Percentiles rank a stretch among this genome's conserved stretches.
These are phyloP conservation scores for Zelonia costaricensis DNA, from an alignment of 208 protist species.

Conservation along the genomic window DNA sequence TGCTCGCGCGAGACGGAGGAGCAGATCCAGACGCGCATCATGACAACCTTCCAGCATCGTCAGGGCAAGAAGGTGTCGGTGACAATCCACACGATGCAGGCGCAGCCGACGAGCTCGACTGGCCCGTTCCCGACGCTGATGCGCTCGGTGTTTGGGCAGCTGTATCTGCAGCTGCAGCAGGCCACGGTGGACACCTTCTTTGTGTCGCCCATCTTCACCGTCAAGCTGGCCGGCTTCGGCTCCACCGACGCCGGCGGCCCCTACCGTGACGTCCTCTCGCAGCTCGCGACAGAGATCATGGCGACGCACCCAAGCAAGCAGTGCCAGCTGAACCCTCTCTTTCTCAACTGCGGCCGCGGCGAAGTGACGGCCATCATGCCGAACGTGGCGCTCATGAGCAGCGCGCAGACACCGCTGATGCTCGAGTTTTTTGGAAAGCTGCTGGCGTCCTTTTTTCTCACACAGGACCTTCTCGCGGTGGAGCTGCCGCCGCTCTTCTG, in stretches of 20 bases:
- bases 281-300: conserved; percentile 89
- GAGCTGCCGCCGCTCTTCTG: conserved; percentile 94
- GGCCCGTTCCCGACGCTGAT: conserved; percentile 71
- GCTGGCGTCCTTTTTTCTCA: conserved; percentile 92
- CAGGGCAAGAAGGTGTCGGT: conserved; percentile 68
- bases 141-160: conserved; percentile 86
- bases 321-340: conserved; percentile 91
- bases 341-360: conserved; percentile 70
- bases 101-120: conserved; percentile 52
- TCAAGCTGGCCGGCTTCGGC: conserved; percentile 89
- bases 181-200: conserved; percentile 73
- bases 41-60: conserved; percentile 78
- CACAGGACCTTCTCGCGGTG: conserved; percentile 88
- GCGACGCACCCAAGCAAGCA: conserved; percentile 73
- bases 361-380: conserved; percentile 75
- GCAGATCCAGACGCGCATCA: conserved; percentile 77
- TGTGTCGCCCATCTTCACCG: conserved; percentile 85
- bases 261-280: conserved; percentile 90
- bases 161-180: conserved; percentile 83
- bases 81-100: conserved; percentile 88
- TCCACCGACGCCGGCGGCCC: conserved; percentile 91
- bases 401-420: conserved; percentile 81
- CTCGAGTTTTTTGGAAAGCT: conserved; percentile 94
- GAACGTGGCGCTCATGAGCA: conserved; percentile 48
- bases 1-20: conserved; percentile 71